Base-by-base conservation (phyloP, 164 flowering plant species). In the Malania oleifera region DNA sequence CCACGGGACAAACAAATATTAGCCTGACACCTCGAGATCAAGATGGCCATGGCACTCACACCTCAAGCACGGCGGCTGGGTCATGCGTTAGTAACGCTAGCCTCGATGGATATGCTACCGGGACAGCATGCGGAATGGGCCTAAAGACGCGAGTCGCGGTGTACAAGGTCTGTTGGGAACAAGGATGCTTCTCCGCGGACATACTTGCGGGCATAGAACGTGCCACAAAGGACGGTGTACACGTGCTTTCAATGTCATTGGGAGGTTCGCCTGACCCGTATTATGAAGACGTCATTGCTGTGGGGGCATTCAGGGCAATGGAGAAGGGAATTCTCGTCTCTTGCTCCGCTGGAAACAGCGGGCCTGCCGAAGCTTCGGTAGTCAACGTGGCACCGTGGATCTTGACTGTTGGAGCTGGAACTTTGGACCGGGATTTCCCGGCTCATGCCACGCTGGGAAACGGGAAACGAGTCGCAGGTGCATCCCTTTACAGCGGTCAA, bases 1-100 rank as follows among this genome's bases (percentile, higher is more conserved):
- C 71, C 6, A 6, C 5, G 3, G 78, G 79, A 2, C 62, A 71
- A 1, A 56, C 67, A 49, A 13, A 27, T 18, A 60, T 49, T 17
- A 62, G 60, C 10, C 12, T 66, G 3, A 64, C 96, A 0, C 80
- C 96, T 0, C 74, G 93, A 0, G 96, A 92, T 54, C 11, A 1
- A 0, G 93, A 87, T 59, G 96, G 98, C 4, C 96, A 89, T 50
- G 98, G 98, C 0, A 89, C 96, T 0, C 96, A 92, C 75, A 89
- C 96, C 0, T 78, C 91, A 0, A 77, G 82, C 53, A 92, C 95
- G 0, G 96, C 96, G 8, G 93, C 93, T 2, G 98, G 96, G 0
- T 37, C 84, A 0, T 65, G 43, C 0, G 93, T 86, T 0, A 54
- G 50, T 0, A 82, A 82, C 61, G 98, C 93, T 2, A 85, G 87